Evolutionary conservation across 2,329 filamentous ascomycete genomes (phyloP).

Genomic region (Botryotinia calthae): DNA sequence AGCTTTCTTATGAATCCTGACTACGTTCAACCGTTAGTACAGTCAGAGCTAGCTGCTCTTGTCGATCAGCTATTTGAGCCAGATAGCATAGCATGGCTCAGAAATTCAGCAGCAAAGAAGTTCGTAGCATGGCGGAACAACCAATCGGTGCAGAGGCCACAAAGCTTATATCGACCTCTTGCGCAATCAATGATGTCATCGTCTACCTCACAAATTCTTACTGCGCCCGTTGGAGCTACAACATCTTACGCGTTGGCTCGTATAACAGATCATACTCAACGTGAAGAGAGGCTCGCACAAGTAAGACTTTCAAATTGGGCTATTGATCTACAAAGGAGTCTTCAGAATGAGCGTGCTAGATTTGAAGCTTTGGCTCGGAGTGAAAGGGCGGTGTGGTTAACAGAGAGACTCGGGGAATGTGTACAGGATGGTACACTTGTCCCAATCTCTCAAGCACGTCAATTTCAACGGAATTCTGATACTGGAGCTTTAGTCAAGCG

Average conservation of each 20-base stretch:
- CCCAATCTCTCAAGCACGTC: conserved; percentile 44
- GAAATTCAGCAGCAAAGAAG: conserved; percentile 80
- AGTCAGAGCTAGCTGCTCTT: conserved; percentile 69
- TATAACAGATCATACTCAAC: conserved; percentile 56
- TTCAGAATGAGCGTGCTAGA: conserved; percentile 68
- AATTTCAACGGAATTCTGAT: conserved; percentile 22
- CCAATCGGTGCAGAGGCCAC: conserved; percentile 35
- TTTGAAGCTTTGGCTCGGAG: conserved; percentile 62
- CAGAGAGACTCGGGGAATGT: conserved; percentile 63
- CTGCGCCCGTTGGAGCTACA: conserved; percentile 37
- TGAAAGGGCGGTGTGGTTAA: conserved; percentile 68
- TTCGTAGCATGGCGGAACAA: conserved; percentile 66
- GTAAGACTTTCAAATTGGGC: conserved; percentile 82
- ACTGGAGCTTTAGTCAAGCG: conserved; percentile 29
- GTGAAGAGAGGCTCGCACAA: conserved; percentile 60
- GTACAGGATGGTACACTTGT: conserved; percentile 63
- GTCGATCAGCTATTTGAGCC: conserved; percentile 74
- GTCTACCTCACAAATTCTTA: conserved; percentile 30
- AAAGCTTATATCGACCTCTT: conserved; percentile 42
- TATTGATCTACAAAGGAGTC: conserved; percentile 71
- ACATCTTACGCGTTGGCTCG: conserved; percentile 59
- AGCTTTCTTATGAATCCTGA: conserved; percentile 90
- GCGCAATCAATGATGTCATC: conserved; percentile 26
- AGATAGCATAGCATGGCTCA: conserved; percentile 75
- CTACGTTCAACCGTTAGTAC: conserved; percentile 76